Evolutionary conservation across 805 yeast genomes (phyloP), one percentile per base, ranked within the genome.

Genomic region (Zygoascus ofunaensis): DNA sequence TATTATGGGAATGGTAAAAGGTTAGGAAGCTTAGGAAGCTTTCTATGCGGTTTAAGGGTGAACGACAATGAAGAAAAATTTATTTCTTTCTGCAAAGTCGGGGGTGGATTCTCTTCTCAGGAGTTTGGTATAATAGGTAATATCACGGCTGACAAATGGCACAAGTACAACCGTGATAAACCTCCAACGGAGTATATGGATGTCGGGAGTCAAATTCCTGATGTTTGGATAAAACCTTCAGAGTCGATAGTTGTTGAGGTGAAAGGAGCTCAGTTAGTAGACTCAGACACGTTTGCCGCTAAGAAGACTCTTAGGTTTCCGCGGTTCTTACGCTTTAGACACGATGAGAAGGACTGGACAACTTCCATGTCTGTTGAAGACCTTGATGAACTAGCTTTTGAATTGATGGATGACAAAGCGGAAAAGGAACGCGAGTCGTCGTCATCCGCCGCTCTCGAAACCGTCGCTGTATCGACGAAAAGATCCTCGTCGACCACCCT

Each of bases 211-310:
- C 65, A 72, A 41, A 60, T 65, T 12, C 95, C 96, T 0, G 76
- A 71, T 26, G 73, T 71, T 47, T 89, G 95, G 94, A 82, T 90
- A 22, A 66, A 78, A 46, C 97, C 97, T 0, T 65, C 69, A 33
- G 76, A 83, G 23, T 82, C 94, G 1, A 56, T 89, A 2, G 90
- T 90, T 0, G 55, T 90, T 5, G 95, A 87, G 57, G 77, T 89
- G 15, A 87, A 83, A 56, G 94, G 95, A 0, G 68, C 95, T 37
- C 78, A 87, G 2, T 68, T 87, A 4, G 79, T 77, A 47, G 59
- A 66, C 10, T 66, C 74, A 1, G 66, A 65, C 10, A 61, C 73
- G 2, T 87, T 77, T 53, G 79, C 78, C 2, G 76, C 79, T 0
- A 84, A 80, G 0, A 69, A 80, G 4, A 85, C 96, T 0, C 64